phyloP scores from a whole-genome alignment of 768 basidiomycete genomes.

The Lactarius sp. region DNA sequence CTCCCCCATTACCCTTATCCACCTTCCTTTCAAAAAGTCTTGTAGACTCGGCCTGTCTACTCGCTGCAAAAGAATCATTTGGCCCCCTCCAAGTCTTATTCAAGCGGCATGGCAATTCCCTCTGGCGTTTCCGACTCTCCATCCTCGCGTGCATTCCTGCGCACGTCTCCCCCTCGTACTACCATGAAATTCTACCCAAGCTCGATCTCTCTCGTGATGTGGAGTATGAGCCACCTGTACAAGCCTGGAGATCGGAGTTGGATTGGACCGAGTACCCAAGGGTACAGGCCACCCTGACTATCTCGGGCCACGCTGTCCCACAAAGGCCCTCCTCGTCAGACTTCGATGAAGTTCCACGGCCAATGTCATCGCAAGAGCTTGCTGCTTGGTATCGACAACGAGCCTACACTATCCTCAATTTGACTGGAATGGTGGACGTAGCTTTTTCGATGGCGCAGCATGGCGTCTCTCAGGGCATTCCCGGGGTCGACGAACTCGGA shows the following conservation, averaged over 20 bases:
- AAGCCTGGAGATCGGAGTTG: slow-evolving; percentile 45
- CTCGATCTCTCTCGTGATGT: slow-evolving; percentile 45
- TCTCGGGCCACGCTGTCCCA: slow-evolving; percentile 26
- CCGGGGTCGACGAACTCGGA: slow-evolving; percentile 76
- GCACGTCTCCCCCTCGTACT: slow-evolving; percentile 60
- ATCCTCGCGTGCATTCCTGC: slow-evolving; percentile 74
- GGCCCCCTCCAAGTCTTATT: slow-evolving; percentile 54
- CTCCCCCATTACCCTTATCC: slow-evolving; percentile 49
- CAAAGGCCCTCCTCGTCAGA: neutral
- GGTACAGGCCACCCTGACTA: slow-evolving; percentile 40
- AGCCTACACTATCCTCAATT: slow-evolving; percentile 54
- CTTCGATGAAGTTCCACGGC: slow-evolving; percentile 27
- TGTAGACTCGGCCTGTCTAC: slow-evolving; percentile 50
- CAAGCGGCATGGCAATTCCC: slow-evolving; percentile 45
- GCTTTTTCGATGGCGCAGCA: slow-evolving; percentile 81
- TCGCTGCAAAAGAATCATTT: slow-evolving; percentile 62
- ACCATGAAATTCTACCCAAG: slow-evolving; percentile 56
- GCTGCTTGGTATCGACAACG: slow-evolving; percentile 70
- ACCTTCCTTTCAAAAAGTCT: slow-evolving; percentile 60
- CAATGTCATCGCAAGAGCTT: slow-evolving; percentile 48
- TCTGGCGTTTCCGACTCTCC: slow-evolving; percentile 67
- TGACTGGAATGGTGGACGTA: slow-evolving; percentile 71
- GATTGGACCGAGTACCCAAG: slow-evolving; percentile 57
- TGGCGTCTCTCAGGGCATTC: slow-evolving; percentile 74
- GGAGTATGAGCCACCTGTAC: slow-evolving; percentile 36